A percentile compares a stretch with the other conserved stretches of the same genome.
Conservation (phyloP, 345 rosid genomes). For the Lenwebbia sp. region DNA sequence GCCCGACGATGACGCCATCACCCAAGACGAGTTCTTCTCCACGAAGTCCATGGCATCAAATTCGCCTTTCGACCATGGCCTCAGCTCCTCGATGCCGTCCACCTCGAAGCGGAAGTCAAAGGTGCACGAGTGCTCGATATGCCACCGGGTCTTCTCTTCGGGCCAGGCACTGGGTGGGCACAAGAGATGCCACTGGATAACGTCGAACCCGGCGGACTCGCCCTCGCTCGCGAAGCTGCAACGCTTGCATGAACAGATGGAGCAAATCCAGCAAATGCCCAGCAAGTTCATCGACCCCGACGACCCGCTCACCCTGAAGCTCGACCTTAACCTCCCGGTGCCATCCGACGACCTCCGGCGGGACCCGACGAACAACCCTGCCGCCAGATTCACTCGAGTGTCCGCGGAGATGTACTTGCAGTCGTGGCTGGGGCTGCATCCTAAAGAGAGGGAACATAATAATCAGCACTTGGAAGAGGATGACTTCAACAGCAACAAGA, state of each 20-base stretch:
- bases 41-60: conserved; percentile 14
- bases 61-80: conserved; percentile 27
- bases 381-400: conserved; percentile 4
- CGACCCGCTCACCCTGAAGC: conserved; percentile 38
- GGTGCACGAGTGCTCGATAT: conserved; percentile 87
- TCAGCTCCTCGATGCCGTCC: conserved; percentile 14
- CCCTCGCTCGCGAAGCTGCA: conserved; percentile 42
- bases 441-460: conserved; percentile 10
- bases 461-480: not conserved
- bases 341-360: conserved; percentile 12
- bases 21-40: conserved; percentile 37
- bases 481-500: not conserved
- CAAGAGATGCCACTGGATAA: conserved; percentile 97
- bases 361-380: not conserved
- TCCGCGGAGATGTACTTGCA: conserved; percentile 30
- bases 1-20: conserved; percentile 33
- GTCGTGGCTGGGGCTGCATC: conserved; percentile 28
- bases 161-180: conserved; percentile 98
- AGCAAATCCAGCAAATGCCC: conserved; percentile 35
- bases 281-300: conserved; percentile 16
- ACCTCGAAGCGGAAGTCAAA: conserved; percentile 58
- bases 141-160: conserved; percentile 82
- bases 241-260: conserved; percentile 39
- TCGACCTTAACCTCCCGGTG: conserved; percentile 67
- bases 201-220: conserved; percentile 51